phyloP scores from a whole-genome alignment of 2,329 filamentous ascomycete genomes.

The Cladosporium austrohemisphaericum region DNA sequence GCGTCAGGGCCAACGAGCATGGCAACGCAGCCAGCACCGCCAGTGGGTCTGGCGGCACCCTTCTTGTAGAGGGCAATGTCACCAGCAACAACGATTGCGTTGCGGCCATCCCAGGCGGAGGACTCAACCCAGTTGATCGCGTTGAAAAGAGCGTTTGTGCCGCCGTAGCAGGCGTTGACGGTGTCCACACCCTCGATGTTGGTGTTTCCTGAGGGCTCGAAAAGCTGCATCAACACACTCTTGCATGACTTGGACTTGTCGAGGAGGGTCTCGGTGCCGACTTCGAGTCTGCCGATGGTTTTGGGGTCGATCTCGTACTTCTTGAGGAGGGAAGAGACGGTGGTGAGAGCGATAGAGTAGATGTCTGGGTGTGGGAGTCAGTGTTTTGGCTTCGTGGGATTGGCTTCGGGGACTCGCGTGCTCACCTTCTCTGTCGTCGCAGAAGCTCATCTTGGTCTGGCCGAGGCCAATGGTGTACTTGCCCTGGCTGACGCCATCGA shows the following conservation, averaged over 20 bases:
- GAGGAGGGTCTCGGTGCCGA: slow-evolving; percentile 52
- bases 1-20: slow-evolving; percentile 52
- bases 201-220: slow-evolving; percentile 45
- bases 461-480: slow-evolving; percentile 55
- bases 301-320: slow-evolving; percentile 52
- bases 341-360: slow-evolving; percentile 52
- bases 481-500: slow-evolving; percentile 50
- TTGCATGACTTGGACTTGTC: slow-evolving; percentile 56
- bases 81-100: slow-evolving; percentile 51
- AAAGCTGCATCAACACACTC: slow-evolving; percentile 53
- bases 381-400: background rate
- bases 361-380: slow-evolving; percentile 39
- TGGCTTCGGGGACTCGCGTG: background rate
- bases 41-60: slow-evolving; percentile 51
- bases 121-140: slow-evolving; percentile 53
- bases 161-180: slow-evolving; percentile 53
- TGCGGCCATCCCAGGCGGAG: slow-evolving; percentile 51
- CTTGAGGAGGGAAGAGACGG: slow-evolving; percentile 49
- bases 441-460: slow-evolving; percentile 55
- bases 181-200: slow-evolving; percentile 54
- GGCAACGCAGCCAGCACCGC: slow-evolving; percentile 52
- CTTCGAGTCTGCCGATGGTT: slow-evolving; percentile 50
- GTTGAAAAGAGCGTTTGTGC: slow-evolving; percentile 54
- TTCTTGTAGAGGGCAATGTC: slow-evolving; percentile 55
- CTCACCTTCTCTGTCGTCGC: slow-evolving; percentile 51